Base-by-base conservation (phyloP, 371 early-diverging fungal species). In the Zychaea mexicana region DNA sequence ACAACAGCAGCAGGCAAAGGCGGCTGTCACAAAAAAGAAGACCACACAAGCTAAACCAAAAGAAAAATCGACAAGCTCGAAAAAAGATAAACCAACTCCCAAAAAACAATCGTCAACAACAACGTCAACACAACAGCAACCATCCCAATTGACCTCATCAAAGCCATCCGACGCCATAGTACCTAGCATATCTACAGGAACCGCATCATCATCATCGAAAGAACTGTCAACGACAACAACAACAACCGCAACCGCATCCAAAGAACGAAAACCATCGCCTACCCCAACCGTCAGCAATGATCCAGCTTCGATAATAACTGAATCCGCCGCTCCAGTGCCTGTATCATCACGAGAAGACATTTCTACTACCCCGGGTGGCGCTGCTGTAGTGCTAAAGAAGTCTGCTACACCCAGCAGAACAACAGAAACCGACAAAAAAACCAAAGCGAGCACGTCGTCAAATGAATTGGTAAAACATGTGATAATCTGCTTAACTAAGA, bases 1-100 rank as follows among this genome's bases (percentile, higher is more conserved):
- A 15, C 42, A 61, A 67, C 53, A 53, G 57, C 27, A 49, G 60
- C 33, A 64, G 62, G 58, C 60, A 32, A 56, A 42, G 31, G 28
- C 55, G 28, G 26, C 24, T 7, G 22, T 47, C 28, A 64, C 54
- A 2, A 31, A 62, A 45, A 58, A 67, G 57, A 52, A 49, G 19
- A 27, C 52, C 9, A 21, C 60, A 36, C 28, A 24, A 56, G 24
- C 54, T 54, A 54, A 32, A 52, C 52, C 58, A 39, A 58, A 64
- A 52, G 61, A 64, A 45, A 57, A 55, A 27, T 3, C 56, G 9
- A 36, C 47, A 21, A 28, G 26, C 4, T 17, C 53, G 1, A 38
- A 59, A 45, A 36, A 38, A 55, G 55, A 38, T 3, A 24, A 54
- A 54, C 55, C 59, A 21, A 24, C 30, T 9, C 27, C 26, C 24